Base-by-base conservation (phyloP, 805 yeast species). In the Yueomyces sinensis region DNA sequence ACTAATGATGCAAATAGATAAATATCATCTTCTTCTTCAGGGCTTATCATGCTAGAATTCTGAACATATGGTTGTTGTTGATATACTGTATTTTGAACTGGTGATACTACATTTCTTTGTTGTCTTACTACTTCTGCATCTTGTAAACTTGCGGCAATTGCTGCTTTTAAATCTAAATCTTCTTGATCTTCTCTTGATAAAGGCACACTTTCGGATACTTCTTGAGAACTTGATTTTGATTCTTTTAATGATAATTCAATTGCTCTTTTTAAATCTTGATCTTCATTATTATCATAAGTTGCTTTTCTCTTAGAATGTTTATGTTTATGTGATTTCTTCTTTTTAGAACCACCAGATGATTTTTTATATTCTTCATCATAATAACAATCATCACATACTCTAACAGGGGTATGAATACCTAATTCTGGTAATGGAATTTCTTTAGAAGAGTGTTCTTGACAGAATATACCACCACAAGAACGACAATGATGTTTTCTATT, bases 401-500 rank as follows among this genome's bases (percentile, higher is more conserved):
- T 68, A 1, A 89, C 97, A 0, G 93, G 83, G 36, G 80, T 83
- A 42, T 73, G 72, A 29, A 91, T 83, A 0, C 98, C 98, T 33
- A 83, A 65, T 31, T 79, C 77, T 0, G 93, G 89, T 37, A 91
- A 62, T 9, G 87, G 76, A 24, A 76, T 63, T 32, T 56, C 64
- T 44, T 82, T 73, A 2, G 78, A 62, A n/a, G 96, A 83, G 56
- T 93, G 94, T 5, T 72, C 68, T 43, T 82, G 87, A 56, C 94
- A 77, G 51, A 70, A 89, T 0, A 84, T 95, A 3, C 96, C 96
- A 17, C 98, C 98, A 60, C 98, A 91, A 34, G 94, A 80, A 35
- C 98, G 70, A 57, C 98, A 91, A 58, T 91, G 98, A 56, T 91
- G 98, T 54, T 89, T 86, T 50, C 98, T 69, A 54, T 82, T 86